phyloP scores from a whole-genome alignment of 2,329 filamentous ascomycete species.

The Venturia oleaginea region DNA sequence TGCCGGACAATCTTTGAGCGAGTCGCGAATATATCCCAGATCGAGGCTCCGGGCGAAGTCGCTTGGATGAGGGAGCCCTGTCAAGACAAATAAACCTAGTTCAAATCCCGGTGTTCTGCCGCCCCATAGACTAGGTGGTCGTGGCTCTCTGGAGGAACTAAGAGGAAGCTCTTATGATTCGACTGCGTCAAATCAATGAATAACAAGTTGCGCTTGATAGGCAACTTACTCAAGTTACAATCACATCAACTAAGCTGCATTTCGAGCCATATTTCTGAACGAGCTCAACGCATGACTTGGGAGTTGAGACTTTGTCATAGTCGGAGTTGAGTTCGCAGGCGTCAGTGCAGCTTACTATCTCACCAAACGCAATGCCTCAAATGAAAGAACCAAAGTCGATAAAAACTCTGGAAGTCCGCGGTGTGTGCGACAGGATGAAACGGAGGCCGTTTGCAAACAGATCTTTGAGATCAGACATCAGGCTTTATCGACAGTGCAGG shows the following conservation, averaged over 20 bases:
- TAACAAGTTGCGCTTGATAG: no score
- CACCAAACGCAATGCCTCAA: slow-evolving; percentile 32
- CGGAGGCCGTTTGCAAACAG: slow-evolving; percentile 20
- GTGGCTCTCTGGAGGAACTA: not conserved
- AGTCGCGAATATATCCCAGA: not conserved
- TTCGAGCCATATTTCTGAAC: no score
- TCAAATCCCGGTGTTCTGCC: not conserved
- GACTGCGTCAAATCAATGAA: slow-evolving; percentile 51
- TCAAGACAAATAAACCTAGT: not conserved
- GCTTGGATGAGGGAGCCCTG: not conserved
- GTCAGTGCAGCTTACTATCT: slow-evolving; percentile 59
- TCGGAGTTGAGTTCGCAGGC: slow-evolving; percentile 72
- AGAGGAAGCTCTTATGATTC: no score
- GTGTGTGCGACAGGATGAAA: slow-evolving; percentile 65
- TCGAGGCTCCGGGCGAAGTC: not conserved
- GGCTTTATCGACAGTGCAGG: not conserved
- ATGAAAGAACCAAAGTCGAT: slow-evolving; percentile 49
- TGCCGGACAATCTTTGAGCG: not conserved
- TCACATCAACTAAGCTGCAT: no score
- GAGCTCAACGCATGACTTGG: slow-evolving; percentile 54
- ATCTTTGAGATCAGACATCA: not conserved
- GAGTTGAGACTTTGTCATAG: slow-evolving; percentile 57
- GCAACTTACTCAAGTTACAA: no score
- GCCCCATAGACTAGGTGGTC: not conserved
- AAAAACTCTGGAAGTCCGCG: slow-evolving; percentile 67